Base-by-base conservation (phyloP, 2,329 filamentous ascomycete species). In the Amylocarpus encephaloides region DNA sequence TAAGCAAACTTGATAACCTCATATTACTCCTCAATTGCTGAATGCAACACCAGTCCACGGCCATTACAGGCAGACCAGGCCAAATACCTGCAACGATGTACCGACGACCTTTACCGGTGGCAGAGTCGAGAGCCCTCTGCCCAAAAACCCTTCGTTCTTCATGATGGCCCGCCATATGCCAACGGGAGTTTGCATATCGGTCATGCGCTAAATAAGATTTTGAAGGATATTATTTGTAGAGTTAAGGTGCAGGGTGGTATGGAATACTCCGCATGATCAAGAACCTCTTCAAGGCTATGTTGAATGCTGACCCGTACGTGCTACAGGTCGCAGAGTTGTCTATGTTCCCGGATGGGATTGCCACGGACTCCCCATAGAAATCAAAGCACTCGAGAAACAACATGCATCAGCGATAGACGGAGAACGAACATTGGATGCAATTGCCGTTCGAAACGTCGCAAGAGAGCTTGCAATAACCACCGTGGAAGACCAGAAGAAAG, bases 341-440 rank as follows among this genome's bases (percentile, higher is more conserved):
- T 98, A 94, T 64, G 76, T 90, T 13, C 93, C 93, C 2, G 92
- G 93, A 41, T 98, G 93, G 93, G 94, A 98, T 67, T 98, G 93
- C 59, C 93, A 98, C 73, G 93, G 93, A 0, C 77, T 98, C 43
- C 93, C 93, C 1, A 98, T 98, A 64, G 93, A 98, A 74, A 78
- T 97, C 61, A 98, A 97, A 70, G 93, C 91, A 19, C 77, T 98
- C 13, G 66, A 61, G 36, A 62, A 59, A 50, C 50, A 60, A 16
- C 55, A 56, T 34, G 52, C 53, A 33, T 50, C 62, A 40, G 42
- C 43, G 26, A 53, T 59, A 38, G 43, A 59, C 52, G 50, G 48
- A 10, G 64, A 69, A n/a, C 63, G 70, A 18, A 54, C 64, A 61
- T 43, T 73, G 75, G 63, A 72, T 68, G 19, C 80, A 0, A 71